Evolutionary conservation across 805 yeast species (phyloP).

Genomic region (Teunomyces atbi): DNA sequence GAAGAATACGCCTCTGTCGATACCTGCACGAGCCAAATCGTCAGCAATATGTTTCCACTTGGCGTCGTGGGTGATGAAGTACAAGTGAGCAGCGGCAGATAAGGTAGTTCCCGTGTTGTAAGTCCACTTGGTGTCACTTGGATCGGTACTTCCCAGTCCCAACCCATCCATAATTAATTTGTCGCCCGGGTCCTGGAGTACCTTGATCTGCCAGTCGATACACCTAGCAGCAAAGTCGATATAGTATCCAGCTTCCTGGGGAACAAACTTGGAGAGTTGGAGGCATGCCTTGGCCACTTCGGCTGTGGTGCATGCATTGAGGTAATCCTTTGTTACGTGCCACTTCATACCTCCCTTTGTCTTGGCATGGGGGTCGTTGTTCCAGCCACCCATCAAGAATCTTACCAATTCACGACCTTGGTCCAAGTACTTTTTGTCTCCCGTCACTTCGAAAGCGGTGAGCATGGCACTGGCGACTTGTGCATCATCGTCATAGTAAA

Average conservation of each 20-base stretch:
- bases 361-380: constrained; percentile 38
- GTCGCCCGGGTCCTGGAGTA: constrained; percentile 53
- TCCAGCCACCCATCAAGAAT: constrained; percentile 66
- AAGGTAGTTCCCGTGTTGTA: constrained; percentile 68
- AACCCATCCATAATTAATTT: constrained; percentile 62
- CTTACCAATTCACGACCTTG: constrained; percentile 56
- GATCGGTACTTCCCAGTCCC: constrained; percentile 41
- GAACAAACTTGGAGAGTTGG: constrained; percentile 52
- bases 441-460: constrained; percentile 67
- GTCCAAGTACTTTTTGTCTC: constrained; percentile 50
- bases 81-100: constrained; percentile 52
- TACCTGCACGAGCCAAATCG: constrained; percentile 56
- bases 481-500: constrained; percentile 74
- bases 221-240: constrained; percentile 59
- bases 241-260: constrained; percentile 46
- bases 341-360: constrained; percentile 64
- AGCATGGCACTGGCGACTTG: constrained; percentile 66
- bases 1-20: constrained; percentile 53
- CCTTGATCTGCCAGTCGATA: constrained; percentile 54
- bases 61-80: constrained; percentile 47
- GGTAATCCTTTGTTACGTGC: constrained; percentile 60
- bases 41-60: constrained; percentile 49
- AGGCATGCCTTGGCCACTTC: constrained; percentile 64
- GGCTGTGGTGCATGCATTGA: constrained; percentile 66
- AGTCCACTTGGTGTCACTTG: constrained; percentile 58